These are phyloP conservation scores for Turnera subulata DNA, from an alignment of 345 rosid species.

Conservation along the genomic window DNA sequence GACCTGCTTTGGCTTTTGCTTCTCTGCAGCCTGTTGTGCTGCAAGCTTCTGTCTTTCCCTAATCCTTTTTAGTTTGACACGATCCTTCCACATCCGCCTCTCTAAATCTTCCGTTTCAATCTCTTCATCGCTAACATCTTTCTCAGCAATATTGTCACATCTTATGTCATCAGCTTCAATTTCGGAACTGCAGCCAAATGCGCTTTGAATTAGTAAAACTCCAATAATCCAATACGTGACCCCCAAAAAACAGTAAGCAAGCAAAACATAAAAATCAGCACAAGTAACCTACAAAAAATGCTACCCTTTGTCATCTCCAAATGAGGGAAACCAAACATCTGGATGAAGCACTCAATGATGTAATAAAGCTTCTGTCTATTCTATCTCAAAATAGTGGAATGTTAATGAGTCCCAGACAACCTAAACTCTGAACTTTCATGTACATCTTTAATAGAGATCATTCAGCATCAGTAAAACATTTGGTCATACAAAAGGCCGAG, in stretches of 20 bases:
- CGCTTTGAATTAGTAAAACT: no score
- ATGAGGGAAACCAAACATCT: neutral
- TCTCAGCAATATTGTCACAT: conserved; percentile 75
- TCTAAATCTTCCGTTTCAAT: conserved; percentile 81
- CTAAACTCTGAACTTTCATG: no score
- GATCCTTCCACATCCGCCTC: conserved; percentile 97
- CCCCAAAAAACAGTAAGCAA: neutral
- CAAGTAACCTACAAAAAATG: neutral
- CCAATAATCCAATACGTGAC: neutral
- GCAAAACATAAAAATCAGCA: neutral
- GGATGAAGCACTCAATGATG: neutral
- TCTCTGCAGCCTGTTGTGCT: conserved; percentile 62
- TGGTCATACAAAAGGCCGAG: no score
- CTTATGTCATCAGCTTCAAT: conserved; percentile 67
- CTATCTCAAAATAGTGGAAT: neutral
- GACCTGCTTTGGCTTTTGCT: conserved; percentile 66
- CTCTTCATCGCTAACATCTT: conserved; percentile 96
- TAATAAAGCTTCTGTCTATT: neutral
- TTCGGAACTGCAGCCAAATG: conserved; percentile 39
- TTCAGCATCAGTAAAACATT: no score
- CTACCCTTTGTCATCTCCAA: neutral
- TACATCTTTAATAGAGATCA: no score
- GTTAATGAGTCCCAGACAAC: no score
- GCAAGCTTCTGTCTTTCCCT: conserved; percentile 75
- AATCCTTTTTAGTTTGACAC: conserved; percentile 72